Evolutionary conservation across 2,329 filamentous ascomycete species (phyloP).

Genomic region (Didymella keratinophila): DNA sequence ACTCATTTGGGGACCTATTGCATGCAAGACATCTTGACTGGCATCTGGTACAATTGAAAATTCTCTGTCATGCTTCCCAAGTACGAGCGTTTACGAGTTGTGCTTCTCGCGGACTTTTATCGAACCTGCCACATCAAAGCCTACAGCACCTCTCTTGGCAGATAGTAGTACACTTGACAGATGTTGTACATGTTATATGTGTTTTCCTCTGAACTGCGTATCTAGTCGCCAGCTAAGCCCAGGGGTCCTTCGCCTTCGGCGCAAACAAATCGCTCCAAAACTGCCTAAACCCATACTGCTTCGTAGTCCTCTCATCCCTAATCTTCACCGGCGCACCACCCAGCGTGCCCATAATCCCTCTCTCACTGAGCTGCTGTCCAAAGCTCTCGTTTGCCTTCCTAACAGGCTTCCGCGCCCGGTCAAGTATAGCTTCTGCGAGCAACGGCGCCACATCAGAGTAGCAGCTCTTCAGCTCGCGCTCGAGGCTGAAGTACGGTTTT

Average conservation of each 20-base stretch:
- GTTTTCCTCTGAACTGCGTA: not conserved
- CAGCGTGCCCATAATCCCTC: slow-evolving; percentile 70
- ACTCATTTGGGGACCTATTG: too few species aligned
- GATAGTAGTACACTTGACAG: too few species aligned
- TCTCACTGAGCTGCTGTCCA: slow-evolving; percentile 51
- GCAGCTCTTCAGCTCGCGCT: slow-evolving; percentile 81
- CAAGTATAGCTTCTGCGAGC: slow-evolving; percentile 74
- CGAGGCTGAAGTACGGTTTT: slow-evolving; percentile 87
- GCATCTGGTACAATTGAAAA: too few species aligned
- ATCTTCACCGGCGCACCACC: slow-evolving; percentile 64
- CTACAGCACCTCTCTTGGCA: too few species aligned
- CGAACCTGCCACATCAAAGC: too few species aligned
- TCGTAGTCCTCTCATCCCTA: slow-evolving; percentile 75
- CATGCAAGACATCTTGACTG: too few species aligned
- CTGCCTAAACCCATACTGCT: slow-evolving; percentile 82
- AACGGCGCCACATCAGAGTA: slow-evolving; percentile 85
- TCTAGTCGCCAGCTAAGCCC: not conserved
- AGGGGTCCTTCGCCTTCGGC: slow-evolving; percentile 18
- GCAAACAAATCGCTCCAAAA: slow-evolving; percentile 85
- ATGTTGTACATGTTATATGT: too few species aligned
- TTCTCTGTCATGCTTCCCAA: too few species aligned
- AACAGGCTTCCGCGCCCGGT: slow-evolving; percentile 65
- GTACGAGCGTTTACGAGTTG: too few species aligned
- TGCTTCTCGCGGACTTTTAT: too few species aligned
- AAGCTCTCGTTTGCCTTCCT: slow-evolving; percentile 44